These are phyloP conservation scores for Clitoria ternatea DNA, from an alignment of 306 rosid species.

Conservation along the genomic window DNA sequence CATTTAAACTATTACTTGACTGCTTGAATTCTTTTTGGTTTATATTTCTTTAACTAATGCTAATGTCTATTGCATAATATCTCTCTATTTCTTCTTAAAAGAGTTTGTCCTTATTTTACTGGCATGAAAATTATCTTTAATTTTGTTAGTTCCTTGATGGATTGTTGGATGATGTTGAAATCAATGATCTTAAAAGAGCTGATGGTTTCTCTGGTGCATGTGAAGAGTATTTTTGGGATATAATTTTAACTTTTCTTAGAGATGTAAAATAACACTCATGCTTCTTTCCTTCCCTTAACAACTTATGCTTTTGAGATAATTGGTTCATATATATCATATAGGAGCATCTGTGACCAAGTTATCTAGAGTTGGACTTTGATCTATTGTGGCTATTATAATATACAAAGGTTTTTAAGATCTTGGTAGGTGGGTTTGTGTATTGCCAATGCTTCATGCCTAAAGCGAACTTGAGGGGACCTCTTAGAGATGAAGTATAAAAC, in stretches of 20 bases:
- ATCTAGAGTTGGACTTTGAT: neutral
- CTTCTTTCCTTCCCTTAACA: neutral
- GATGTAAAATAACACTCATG: neutral
- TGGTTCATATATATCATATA: neutral
- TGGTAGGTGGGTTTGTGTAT: neutral
- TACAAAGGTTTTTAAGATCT: neutral
- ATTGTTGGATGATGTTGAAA: slow-evolving; percentile 81
- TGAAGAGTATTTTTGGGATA: slow-evolving; percentile 80
- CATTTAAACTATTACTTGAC: neutral
- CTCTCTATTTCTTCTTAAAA: neutral
- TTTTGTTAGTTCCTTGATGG: slow-evolving; percentile 79
- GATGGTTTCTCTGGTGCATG: slow-evolving; percentile 55
- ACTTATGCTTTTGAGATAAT: neutral
- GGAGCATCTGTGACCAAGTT: neutral
- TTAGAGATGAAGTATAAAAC: neutral
- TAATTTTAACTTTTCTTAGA: neutral
- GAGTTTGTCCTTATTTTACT: neutral
- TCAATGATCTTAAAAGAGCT: slow-evolving; percentile 57
- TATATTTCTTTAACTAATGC: neutral
- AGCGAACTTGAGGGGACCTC: neutral
- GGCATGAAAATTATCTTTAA: slow-evolving; percentile 26
- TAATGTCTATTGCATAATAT: neutral
- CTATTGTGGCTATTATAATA: neutral
- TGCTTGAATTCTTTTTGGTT: neutral
- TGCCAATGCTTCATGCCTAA: neutral